Evolutionary conservation across 2,329 filamentous ascomycete species (phyloP).

Genomic region (Stagonosporopsis chrysanthemi): DNA sequence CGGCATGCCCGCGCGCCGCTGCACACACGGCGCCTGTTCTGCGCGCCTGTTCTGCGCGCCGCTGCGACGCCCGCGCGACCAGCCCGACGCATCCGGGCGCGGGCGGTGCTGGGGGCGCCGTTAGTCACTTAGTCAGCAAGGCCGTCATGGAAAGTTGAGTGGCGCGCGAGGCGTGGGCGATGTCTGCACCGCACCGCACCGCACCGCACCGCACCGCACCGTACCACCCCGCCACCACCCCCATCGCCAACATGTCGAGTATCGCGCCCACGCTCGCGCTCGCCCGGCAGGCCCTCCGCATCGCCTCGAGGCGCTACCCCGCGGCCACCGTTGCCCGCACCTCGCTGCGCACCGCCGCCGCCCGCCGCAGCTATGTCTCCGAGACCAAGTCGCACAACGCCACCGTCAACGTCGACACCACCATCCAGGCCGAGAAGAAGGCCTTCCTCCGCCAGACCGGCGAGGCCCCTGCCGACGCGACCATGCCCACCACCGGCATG

Average conservation of each 20-base stretch:
- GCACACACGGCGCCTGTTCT: neutral
- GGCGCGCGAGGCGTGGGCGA: neutral
- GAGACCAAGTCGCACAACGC: conserved; percentile 81
- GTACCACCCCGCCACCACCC: conserved; percentile 2
- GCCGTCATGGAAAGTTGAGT: neutral
- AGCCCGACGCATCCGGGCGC: neutral
- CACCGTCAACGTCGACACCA: conserved; percentile 81
- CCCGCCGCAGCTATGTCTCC: conserved; percentile 77
- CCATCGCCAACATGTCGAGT: conserved; percentile 52
- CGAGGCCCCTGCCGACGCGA: conserved; percentile 61
- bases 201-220: too few relatives aligned
- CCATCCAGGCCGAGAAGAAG: conserved; percentile 86
- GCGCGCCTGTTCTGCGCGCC: neutral
- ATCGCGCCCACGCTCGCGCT: conserved; percentile 70
- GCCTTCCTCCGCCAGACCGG: conserved; percentile 72
- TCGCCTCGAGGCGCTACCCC: conserved; percentile 61
- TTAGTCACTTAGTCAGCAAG: neutral
- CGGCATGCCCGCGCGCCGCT: neutral
- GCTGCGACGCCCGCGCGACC: neutral
- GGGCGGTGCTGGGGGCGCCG: neutral
- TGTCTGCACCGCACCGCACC: neutral
- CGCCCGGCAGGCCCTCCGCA: conserved; percentile 77
- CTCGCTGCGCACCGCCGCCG: conserved; percentile 49
- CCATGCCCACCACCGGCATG: conserved; percentile 65
- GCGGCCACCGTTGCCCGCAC: conserved; percentile 51